Evolutionary conservation across 2,329 filamentous ascomycete species (phyloP).

Genomic region (Aspergillus alliaceus): DNA sequence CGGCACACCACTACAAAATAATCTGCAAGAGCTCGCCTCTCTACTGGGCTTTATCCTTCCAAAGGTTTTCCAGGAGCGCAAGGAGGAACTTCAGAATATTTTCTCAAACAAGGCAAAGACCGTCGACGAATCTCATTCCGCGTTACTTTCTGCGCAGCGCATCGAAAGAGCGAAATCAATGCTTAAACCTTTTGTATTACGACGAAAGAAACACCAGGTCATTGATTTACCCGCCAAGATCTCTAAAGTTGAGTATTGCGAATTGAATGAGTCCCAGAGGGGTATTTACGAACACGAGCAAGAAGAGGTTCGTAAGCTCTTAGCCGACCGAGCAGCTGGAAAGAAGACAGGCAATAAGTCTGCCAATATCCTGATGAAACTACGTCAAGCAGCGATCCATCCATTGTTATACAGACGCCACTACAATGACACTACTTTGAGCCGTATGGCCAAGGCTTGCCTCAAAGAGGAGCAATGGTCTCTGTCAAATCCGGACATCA

Average conservation of each 20-base stretch:
- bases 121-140: conserved; percentile 69
- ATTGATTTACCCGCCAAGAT: conserved; percentile 82
- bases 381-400: conserved; percentile 90
- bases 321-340: conserved; percentile 58
- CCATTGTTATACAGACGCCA: conserved; percentile 81
- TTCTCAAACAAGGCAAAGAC: conserved; percentile 92
- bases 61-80: conserved; percentile 71
- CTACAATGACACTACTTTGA: conserved; percentile 72
- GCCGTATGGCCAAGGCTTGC: conserved; percentile 75
- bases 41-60: conserved; percentile 95
- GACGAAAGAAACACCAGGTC: conserved; percentile 90
- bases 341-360: conserved; percentile 56
- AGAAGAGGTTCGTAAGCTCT: conserved; percentile 59
- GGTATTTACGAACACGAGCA: conserved; percentile 72
- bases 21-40: conserved; percentile 85
- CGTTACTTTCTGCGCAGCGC: conserved; percentile 81
- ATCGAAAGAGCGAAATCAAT: conserved; percentile 86
- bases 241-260: conserved; percentile 75
- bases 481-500: conserved; percentile 51
- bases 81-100: conserved; percentile 77
- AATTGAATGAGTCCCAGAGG: conserved; percentile 71
- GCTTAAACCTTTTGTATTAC: conserved; percentile 90
- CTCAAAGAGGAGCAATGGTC: conserved; percentile 65
- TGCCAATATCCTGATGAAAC: conserved; percentile 77
- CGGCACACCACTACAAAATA: conserved; percentile 94